phyloP scores from a whole-genome alignment of 768 basidiomycete genomes.

The Hebeloma cylindrosporum region DNA sequence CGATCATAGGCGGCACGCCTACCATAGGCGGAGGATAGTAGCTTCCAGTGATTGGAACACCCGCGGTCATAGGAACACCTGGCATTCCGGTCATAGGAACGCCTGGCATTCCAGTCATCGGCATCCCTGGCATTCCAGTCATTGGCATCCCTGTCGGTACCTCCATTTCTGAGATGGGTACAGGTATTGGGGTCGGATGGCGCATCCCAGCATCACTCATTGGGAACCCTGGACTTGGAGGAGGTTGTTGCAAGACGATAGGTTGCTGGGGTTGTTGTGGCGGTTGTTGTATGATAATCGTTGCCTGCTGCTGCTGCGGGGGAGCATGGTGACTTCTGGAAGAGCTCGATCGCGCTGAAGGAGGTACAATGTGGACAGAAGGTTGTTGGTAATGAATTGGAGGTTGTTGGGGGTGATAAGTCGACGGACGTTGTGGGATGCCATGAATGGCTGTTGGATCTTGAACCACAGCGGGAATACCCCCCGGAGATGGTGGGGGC shows the following conservation, averaged over 20 bases:
- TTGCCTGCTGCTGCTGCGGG: conserved; percentile 24
- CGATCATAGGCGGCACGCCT: conserved; percentile 14
- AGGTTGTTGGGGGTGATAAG: not conserved
- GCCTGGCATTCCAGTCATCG: conserved; percentile 16
- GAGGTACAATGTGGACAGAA: conserved; percentile 19
- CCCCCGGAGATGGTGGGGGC: conserved; percentile 11
- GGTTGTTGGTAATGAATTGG: conserved; percentile 8
- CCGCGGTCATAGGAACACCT: conserved; percentile 6
- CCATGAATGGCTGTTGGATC: conserved; percentile 11
- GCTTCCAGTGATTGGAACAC: conserved; percentile 11
- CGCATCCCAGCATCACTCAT: not conserved
- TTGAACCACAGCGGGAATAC: conserved; percentile 18
- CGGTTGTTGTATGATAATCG: conserved; percentile 32
- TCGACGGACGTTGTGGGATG: not conserved
- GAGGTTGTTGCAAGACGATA: conserved; percentile 18
- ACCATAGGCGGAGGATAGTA: conserved; percentile 4
- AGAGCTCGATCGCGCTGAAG: conserved; percentile 14
- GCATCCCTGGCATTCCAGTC: conserved; percentile 16
- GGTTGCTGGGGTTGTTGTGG: conserved; percentile 19
- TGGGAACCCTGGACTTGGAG: conserved; percentile 9
- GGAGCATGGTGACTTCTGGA: conserved; percentile 14
- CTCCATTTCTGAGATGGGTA: not conserved
- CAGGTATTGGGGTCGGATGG: not conserved
- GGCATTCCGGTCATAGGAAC: conserved; percentile 15
- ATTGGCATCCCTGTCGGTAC: conserved; percentile 13